Evolutionary conservation across 2,329 filamentous ascomycete genomes (phyloP).

Genomic region (Westerdykella aurantiaca): DNA sequence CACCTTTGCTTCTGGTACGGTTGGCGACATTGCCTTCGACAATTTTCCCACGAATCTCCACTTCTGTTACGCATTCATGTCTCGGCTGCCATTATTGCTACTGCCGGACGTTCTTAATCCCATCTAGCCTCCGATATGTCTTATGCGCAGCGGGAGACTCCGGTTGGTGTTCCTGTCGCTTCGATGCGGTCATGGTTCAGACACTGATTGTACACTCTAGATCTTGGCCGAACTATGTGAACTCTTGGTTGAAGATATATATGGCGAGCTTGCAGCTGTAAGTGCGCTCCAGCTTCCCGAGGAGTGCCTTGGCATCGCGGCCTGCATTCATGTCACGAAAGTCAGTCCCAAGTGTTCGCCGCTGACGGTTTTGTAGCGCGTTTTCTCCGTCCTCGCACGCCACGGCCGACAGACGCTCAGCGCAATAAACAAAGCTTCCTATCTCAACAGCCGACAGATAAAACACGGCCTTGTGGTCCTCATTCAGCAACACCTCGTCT

Average conservation of each 20-base stretch:
- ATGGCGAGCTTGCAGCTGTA: conserved; percentile 90
- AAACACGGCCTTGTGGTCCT: conserved; percentile 78
- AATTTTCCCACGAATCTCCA: too few relatives aligned
- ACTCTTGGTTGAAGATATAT: conserved; percentile 80
- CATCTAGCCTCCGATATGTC: conserved; percentile 32
- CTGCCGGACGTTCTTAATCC: neutral
- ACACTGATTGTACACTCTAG: conserved; percentile 49
- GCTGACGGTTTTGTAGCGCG: conserved; percentile 54
- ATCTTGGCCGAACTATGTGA: conserved; percentile 79
- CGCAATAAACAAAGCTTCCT: conserved; percentile 65
- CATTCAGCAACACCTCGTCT: conserved; percentile 81
- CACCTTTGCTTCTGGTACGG: neutral
- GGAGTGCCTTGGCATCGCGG: neutral
- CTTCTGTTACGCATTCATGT: neutral
- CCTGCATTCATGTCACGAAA: neutral
- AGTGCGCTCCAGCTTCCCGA: conserved; percentile 26
- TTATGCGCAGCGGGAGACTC: conserved; percentile 33
- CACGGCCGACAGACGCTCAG: conserved; percentile 70
- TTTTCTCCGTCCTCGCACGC: conserved; percentile 71
- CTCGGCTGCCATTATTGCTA: conserved; percentile 1
- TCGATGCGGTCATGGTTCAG: conserved; percentile 21
- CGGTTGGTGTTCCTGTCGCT: conserved; percentile 18
- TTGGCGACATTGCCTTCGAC: neutral
- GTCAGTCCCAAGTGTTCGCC: neutral
- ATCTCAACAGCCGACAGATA: conserved; percentile 67